A percentile compares a stretch with the other conserved stretches of the same genome.
Evolutionary conservation across 306 rosid species (phyloP).

Genomic region (Vigna reflexopilosa): DNA sequence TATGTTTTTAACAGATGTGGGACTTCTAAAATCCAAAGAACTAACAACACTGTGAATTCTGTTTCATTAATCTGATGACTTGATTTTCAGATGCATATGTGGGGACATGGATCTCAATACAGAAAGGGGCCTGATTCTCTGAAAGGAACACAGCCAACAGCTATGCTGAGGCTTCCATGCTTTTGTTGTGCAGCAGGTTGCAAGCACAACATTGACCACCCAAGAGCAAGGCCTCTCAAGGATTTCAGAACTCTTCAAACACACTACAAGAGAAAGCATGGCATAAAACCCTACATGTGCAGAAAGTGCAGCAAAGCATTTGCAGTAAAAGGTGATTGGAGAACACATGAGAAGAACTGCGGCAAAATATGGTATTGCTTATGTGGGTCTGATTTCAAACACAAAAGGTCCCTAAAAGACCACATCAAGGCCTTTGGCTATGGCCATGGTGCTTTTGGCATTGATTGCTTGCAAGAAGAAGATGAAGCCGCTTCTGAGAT

Average conservation of each 20-base stretch:
- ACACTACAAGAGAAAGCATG: conserved; percentile 81
- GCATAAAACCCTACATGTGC: conserved; percentile 69
- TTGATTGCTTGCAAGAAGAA: conserved; percentile 60
- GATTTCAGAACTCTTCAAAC: conserved; percentile 85
- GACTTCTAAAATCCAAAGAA: too few species aligned
- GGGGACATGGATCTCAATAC: conserved; percentile 87
- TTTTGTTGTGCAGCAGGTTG: conserved; percentile 71
- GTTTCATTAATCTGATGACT: not conserved
- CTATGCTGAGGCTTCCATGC: conserved; percentile 71
- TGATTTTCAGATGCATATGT: conserved; percentile 73
- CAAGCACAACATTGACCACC: conserved; percentile 76
- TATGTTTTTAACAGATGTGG: too few species aligned
- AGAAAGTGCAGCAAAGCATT: conserved; percentile 67
- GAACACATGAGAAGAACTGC: conserved; percentile 84
- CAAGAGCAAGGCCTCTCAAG: conserved; percentile 68
- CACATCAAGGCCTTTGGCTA: conserved; percentile 69
- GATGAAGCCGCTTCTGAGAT: conserved; percentile 60
- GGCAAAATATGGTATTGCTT: conserved; percentile 74
- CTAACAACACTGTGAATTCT: not conserved
- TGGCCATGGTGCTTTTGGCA: conserved; percentile 58
- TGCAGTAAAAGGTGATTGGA: conserved; percentile 84
- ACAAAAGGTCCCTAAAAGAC: conserved; percentile 71
- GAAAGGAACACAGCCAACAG: conserved; percentile 68
- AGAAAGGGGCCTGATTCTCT: conserved; percentile 66
- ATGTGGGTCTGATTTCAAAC: conserved; percentile 79